Evolutionary conservation across 1,139 yeast species (phyloP), one percentile per base, ranked within the genome.

Genomic region (Yamadazyma membranifaciens): DNA sequence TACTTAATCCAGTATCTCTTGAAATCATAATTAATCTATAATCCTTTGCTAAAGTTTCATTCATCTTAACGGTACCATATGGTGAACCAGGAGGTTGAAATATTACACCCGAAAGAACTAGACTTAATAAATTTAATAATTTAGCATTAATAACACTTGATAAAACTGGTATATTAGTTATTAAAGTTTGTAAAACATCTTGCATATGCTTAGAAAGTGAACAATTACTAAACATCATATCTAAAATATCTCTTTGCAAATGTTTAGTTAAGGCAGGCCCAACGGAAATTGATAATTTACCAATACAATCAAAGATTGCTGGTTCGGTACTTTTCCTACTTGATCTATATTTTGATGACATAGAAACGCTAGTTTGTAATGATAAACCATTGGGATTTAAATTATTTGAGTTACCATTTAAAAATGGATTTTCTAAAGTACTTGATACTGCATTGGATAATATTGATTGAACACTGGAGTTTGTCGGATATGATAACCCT

Each of bases 181-280:
- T 82, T 33, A 92, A 70, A 1, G 81, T 79, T 43, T 78, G 77
- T 29, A 91, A 60, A 10, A 94, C 87, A 44, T 81, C 80, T 55
- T 87, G 82, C 80, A 91, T 80, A 47, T 86, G 83, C 45, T 78
- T 83, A 15, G 92, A 85, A 38, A 92, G 72, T 0, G 96, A 87
- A 48, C 96, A 88, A 41, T 85, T 70, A 36, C 71, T 78, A 53
- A 92, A 75, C 65, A 91, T 77, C 69, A 86, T 73, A 49, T 85
- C 94, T 43, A 92, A 66, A 17, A 91, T 77, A 53, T 88, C 95
- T 47, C 84, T 75, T 49, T 89, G 92, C 46, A 92, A 68, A 56
- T 88, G 92, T 56, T 91, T 91, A 0, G 97, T 86, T 40, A 92
- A 69, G 1, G 96, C 95, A n/a, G 96, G 95, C 0, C 97, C 98